These are phyloP conservation scores for Trypanosomatidae sp. DNA, from an alignment of 208 protist species.

Conservation along the genomic window DNA sequence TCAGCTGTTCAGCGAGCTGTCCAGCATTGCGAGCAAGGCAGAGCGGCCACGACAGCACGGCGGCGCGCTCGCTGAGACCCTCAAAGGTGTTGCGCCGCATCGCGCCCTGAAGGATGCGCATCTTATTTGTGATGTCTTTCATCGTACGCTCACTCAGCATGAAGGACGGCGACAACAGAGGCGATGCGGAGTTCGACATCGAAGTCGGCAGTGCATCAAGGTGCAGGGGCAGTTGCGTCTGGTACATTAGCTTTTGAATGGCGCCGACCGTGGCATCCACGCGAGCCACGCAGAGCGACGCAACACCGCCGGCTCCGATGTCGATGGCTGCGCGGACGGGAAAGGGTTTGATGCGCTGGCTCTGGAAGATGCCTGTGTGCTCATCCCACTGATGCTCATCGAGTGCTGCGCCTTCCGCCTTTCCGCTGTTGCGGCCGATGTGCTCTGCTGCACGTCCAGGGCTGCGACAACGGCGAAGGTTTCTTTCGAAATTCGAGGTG, in stretches of 20 bases:
- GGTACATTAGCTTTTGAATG: constrained; percentile 67
- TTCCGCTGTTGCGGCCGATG: neutral
- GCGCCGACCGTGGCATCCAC: constrained; percentile 59
- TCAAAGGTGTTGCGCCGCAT: constrained; percentile 61
- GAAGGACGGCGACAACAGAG: constrained; percentile 27
- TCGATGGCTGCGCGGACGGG: constrained; percentile 88
- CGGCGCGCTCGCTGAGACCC: constrained; percentile 70
- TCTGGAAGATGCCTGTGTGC: constrained; percentile 68
- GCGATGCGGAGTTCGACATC: neutral
- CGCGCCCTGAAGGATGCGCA: constrained; percentile 65
- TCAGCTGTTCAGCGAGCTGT: constrained; percentile 48
- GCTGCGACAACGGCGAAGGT: neutral
- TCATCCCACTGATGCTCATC: neutral
- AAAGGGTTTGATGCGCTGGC: constrained; percentile 71
- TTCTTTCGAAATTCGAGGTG: neutral
- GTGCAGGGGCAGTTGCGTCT: constrained; percentile 78
- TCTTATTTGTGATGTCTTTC: constrained; percentile 65
- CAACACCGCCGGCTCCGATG: constrained; percentile 75
- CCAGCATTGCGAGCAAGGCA: constrained; percentile 56
- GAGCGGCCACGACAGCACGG: constrained; percentile 76
- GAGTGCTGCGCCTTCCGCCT: neutral
- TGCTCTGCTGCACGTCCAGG: neutral
- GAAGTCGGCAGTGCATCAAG: constrained; percentile 30
- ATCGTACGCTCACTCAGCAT: constrained; percentile 57
- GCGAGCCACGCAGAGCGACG: constrained; percentile 71